A percentile compares a stretch with the other conserved stretches of the same genome.
phyloP scores from a whole-genome alignment of 768 basidiomycete genomes.

The Galerina sulciceps region DNA sequence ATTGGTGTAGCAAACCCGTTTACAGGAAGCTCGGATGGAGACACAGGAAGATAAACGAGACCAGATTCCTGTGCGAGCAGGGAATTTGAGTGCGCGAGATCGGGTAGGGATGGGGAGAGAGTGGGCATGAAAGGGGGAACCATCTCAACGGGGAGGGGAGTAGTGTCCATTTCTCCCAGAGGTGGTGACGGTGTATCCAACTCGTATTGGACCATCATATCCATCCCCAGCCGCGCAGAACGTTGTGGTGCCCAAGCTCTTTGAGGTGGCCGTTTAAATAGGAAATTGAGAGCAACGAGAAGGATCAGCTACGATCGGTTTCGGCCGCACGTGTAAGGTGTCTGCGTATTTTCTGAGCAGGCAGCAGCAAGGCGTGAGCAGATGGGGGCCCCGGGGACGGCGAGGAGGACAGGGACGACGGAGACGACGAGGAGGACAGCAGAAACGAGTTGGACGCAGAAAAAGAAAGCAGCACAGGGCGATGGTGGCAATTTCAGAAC shows the following conservation, averaged over 20 bases:
- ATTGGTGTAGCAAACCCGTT: slow-evolving; percentile 26
- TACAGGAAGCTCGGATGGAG: slow-evolving; percentile 18
- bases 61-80: slow-evolving; percentile 33
- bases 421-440: no score
- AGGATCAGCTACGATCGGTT: background rate
- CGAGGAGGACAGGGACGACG: no score
- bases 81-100: slow-evolving; percentile 25
- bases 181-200: slow-evolving; percentile 32
- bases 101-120: slow-evolving; percentile 20
- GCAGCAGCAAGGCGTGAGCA: no score
- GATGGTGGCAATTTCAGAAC: slow-evolving; percentile 16
- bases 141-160: slow-evolving; percentile 11
- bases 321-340: slow-evolving; percentile 1
- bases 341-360: background rate
- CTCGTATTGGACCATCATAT: slow-evolving; percentile 34
- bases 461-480: slow-evolving; percentile 6
- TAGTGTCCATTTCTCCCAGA: slow-evolving; percentile 39
- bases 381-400: no score
- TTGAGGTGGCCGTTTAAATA: slow-evolving; percentile 21
- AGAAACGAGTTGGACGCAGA: slow-evolving; percentile 5
- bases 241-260: background rate
- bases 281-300: slow-evolving; percentile 15
- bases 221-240: slow-evolving; percentile 16
- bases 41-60: slow-evolving; percentile 38
- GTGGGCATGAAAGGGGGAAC: slow-evolving; percentile 24